Evolutionary conservation across 2,329 filamentous ascomycete genomes (phyloP), one percentile per base, ranked within the genome.

Genomic region (Whalleya microplaca): DNA sequence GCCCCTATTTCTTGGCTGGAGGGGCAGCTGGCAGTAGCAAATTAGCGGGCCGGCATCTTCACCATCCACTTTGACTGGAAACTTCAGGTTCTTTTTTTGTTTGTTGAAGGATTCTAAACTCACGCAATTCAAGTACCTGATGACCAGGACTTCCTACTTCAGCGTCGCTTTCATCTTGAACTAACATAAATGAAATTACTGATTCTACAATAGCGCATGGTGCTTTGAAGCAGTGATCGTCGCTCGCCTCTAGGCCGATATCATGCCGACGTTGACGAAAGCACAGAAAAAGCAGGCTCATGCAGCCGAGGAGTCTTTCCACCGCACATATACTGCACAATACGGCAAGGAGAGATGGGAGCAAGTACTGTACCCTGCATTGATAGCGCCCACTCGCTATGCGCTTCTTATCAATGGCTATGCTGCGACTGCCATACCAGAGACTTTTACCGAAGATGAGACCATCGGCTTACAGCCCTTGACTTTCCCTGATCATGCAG

Each of bases 401-500:
- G 65, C 66, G n/a, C 59, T 63, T 7, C 65, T 70, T n/a, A 45
- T 63, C 41, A 70, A 70, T 21, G 53, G 61, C 47, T 70, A 64
- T 32, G 58, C 59, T 8, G 46, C 47, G 2, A 20, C 47, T 46
- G 56, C 44, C 41, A 32, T 67, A 21, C 53, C 62, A 2, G 53
- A 51, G 9, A 40, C 56, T 12, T 54, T 69, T 48, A 47, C 55
- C 6, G 52, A 58, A 18, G 61, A 58, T 8, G 52, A 66, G 45
- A 47, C 21, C 2, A 47, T 41, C 7, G 63, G 45, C 37, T 21
- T 66, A 21, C 59, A 61, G 19, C 19, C 37, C 6, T 53, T 68
- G 19, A 42, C 37, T 18, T 66, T 67, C 19, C 64, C 60, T 9
- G 18, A 16, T 14, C 14, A 10, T 14, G 14, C 21, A 2, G 53